Base-by-base conservation (phyloP, 2,329 filamentous ascomycete species). In the Penicillium crustosum region DNA sequence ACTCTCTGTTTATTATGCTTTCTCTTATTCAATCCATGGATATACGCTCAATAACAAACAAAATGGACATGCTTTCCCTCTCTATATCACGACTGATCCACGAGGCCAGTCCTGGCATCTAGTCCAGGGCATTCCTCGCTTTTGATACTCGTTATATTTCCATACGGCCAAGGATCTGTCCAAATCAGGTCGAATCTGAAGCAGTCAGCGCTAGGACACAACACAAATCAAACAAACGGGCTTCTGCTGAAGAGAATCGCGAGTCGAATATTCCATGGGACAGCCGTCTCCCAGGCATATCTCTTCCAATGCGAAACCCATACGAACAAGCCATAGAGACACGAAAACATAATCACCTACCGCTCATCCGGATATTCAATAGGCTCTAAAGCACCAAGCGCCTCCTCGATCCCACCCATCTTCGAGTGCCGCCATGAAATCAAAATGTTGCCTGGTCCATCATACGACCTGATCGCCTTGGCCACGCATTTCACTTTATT, bases 111-210 rank as follows among this genome's bases (percentile, higher is more conserved):
- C 1, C 31, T 31, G 3, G 54, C 45, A 61, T 72, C 70, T 17
- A 72, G 55, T 1, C 57, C 65, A 29, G 68, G 64, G 52, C 70
- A 72, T 3, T 53, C 38, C 47, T 72, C 70, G 13, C 67, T 68
- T 31, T 52, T 35, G 13, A 69, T 57, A 25, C 62, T 54, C 6
- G 66, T 71, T 33, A 72, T 57, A n/a, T 66, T 64, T 21, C 63
- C 39, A 57, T 69, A 72, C 3, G 70, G 68, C 43, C 58, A 68
- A 5, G 68, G 68, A 39, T 68, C 63, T 1, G 64, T 71, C 70
- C 69, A 72, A 29, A 70, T 67, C 6, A 72, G 38, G 39, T 72
- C 70, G 36, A 66, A 72, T 21, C 70, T 72, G 27, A 19, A 21
- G 15, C 15, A 17, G 44, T 65, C 33, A 62, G 50, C 39, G n/a